phyloP scores from a whole-genome alignment of 2,329 filamentous ascomycete genomes.

The Fusarium redolens region DNA sequence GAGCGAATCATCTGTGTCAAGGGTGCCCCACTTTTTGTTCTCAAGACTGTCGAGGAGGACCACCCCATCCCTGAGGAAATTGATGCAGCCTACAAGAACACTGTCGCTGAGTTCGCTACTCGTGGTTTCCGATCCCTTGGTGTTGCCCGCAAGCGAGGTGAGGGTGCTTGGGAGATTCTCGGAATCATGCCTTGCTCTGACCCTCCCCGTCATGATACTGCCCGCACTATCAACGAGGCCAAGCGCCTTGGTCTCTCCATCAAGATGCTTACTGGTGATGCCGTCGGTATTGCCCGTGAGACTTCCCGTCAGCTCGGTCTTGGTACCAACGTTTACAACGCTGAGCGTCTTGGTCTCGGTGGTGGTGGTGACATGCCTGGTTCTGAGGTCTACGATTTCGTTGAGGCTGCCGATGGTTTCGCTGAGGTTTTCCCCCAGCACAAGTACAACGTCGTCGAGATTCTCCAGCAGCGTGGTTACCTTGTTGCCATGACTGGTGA shows the following conservation, averaged over 20 bases:
- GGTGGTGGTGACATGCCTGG: conserved; percentile 93
- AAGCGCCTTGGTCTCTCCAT: conserved; percentile 89
- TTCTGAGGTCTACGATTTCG: conserved; percentile 94
- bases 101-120: conserved; percentile 89
- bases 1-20: conserved; percentile 91
- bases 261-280: conserved; percentile 97
- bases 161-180: conserved; percentile 88
- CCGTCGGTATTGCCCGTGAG: conserved; percentile 91
- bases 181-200: conserved; percentile 96
- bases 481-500: conserved; percentile 97
- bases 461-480: conserved; percentile 92
- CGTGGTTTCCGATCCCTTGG: conserved; percentile 95
- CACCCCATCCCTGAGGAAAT: conserved; percentile 81
- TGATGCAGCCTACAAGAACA: conserved; percentile 85
- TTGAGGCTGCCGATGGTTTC: conserved; percentile 94
- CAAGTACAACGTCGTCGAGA: conserved; percentile 82
- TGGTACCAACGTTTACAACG: conserved; percentile 93
- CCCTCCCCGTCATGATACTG: conserved; percentile 90
- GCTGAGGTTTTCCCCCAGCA: conserved; percentile 95
- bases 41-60: conserved; percentile 89
- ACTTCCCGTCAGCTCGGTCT: conserved; percentile 92
- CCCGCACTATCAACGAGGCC: conserved; percentile 89
- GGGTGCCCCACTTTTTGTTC: conserved; percentile 87
- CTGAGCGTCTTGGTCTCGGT: conserved; percentile 89
- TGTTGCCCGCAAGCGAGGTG: conserved; percentile 88